Evolutionary conservation across 192 early-diverging fungal genomes (phyloP).

Genomic region (Thamnidium elegans): DNA sequence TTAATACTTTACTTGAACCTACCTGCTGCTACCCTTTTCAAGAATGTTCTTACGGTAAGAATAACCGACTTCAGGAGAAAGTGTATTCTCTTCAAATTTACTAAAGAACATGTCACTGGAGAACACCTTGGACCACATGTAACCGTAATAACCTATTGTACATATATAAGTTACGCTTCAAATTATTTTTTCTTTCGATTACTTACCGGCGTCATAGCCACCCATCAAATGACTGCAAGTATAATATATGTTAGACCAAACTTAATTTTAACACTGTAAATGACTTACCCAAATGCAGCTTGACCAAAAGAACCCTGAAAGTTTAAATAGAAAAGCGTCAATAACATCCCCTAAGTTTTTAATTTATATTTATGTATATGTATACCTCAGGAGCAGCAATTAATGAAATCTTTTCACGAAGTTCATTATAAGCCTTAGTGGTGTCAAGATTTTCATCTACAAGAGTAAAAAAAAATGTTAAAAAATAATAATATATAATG

Average conservation of each 20-base stretch:
- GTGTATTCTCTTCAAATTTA: constrained; percentile 62
- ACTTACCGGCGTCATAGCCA: constrained; percentile 63
- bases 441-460: constrained; percentile 45
- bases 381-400: constrained; percentile 36
- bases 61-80: constrained; percentile 56
- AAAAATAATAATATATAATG: neutral
- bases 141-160: constrained; percentile 63
- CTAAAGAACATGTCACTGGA: constrained; percentile 80
- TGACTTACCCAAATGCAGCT: constrained; percentile 37
- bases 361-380: neutral
- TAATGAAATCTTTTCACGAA: constrained; percentile 41
- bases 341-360: neutral
- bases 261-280: too few species aligned
- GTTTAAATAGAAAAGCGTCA: neutral
- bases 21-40: constrained; percentile 62
- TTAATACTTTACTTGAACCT: neutral
- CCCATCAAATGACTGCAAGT: constrained; percentile 69
- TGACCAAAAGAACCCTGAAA: constrained; percentile 31
- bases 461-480: neutral
- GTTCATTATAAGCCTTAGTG: constrained; percentile 43
- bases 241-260: constrained; percentile 17
- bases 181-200: neutral
- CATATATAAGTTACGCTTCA: constrained; percentile 3
- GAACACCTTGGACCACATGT: constrained; percentile 77
- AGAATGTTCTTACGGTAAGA: constrained; percentile 77